Percentiles rank a stretch among this genome's conserved stretches.
phyloP scores from a whole-genome alignment of 371 early-diverging fungal genomes.

The Saksenaea vasiformis region DNA sequence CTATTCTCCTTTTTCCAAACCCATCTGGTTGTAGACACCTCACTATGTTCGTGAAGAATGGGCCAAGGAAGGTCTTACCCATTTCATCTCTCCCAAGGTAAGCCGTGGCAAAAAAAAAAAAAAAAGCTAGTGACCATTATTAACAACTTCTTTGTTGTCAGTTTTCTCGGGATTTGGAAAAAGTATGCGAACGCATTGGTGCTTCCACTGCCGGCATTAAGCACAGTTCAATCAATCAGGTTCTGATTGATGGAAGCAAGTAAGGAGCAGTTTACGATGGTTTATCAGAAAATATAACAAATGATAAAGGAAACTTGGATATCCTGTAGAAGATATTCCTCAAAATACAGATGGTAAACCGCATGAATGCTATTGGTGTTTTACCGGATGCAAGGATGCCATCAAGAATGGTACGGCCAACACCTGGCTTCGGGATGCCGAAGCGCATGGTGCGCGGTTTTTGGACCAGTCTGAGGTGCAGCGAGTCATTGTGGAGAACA shows the following conservation, averaged over 20 bases:
- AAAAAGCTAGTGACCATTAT: neutral
- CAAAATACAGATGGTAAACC: slow-evolving; percentile 65
- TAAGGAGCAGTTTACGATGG: slow-evolving; percentile 14
- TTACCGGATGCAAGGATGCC: slow-evolving; percentile 70
- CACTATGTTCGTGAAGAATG: slow-evolving; percentile 73
- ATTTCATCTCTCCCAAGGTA: slow-evolving; percentile 56
- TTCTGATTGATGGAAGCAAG: slow-evolving; percentile 66
- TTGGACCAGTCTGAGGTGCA: slow-evolving; percentile 59
- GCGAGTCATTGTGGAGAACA: slow-evolving; percentile 53
- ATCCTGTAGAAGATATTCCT: slow-evolving; percentile 56
- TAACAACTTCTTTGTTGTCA: neutral
- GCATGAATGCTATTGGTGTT: slow-evolving; percentile 74
- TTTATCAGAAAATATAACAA: neutral
- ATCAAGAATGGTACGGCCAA: slow-evolving; percentile 72
- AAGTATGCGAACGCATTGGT: slow-evolving; percentile 57
- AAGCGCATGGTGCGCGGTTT: slow-evolving; percentile 61
- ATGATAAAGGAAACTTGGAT: slow-evolving; percentile 56
- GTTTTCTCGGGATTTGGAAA: slow-evolving; percentile 51
- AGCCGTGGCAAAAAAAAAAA: neutral
- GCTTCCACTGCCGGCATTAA: slow-evolving; percentile 52
- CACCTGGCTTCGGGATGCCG: slow-evolving; percentile 72
- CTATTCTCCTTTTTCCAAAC: neutral
- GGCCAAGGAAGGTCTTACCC: slow-evolving; percentile 63
- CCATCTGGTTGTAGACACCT: slow-evolving; percentile 38
- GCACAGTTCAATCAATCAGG: slow-evolving; percentile 64